Conservation (phyloP, 768 basidiomycete genomes). For the Pisolithus albus region DNA sequence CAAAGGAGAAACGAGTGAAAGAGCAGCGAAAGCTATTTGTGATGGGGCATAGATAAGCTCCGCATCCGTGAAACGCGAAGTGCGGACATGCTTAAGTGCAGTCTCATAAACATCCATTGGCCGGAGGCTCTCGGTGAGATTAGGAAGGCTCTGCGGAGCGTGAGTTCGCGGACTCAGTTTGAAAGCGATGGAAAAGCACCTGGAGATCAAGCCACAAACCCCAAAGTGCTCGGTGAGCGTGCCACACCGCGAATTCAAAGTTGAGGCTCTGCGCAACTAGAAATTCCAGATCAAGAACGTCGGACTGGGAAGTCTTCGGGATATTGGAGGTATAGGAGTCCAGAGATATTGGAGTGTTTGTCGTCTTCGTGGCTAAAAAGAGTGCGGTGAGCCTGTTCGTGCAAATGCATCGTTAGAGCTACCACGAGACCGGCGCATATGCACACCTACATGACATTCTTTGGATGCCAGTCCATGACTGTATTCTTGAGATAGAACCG, state of each 20-base stretch:
- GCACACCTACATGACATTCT: constrained; percentile 86
- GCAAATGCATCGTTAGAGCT: neutral
- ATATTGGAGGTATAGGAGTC: constrained; percentile 81
- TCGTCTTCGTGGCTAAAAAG: constrained; percentile 95
- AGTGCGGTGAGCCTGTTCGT: constrained; percentile 80
- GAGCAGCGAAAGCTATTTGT: constrained; percentile 75
- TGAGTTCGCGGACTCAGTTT: constrained; percentile 7
- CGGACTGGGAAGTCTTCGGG: constrained; percentile 69
- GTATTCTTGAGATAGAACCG: constrained; percentile 97
- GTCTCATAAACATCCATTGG: constrained; percentile 54
- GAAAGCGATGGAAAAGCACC: constrained; percentile 35
- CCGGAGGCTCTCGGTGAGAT: constrained; percentile 39
- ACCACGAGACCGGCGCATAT: neutral
- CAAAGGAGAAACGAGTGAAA: constrained; percentile 57
- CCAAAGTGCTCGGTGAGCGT: constrained; percentile 82
- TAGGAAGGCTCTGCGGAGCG: constrained; percentile 48
- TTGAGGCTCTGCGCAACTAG: constrained; percentile 89
- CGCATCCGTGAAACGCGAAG: constrained; percentile 83
- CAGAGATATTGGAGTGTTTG: constrained; percentile 87
- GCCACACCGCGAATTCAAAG: constrained; percentile 94
- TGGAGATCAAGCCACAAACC: constrained; percentile 86
- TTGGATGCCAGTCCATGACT: constrained; percentile 99
- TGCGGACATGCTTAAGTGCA: constrained; percentile 61
- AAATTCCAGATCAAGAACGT: constrained; percentile 93
- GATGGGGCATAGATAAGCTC: constrained; percentile 91